Conservation (phyloP, 371 early-diverging fungal genomes). For the Chytridium lagenaria region DNA sequence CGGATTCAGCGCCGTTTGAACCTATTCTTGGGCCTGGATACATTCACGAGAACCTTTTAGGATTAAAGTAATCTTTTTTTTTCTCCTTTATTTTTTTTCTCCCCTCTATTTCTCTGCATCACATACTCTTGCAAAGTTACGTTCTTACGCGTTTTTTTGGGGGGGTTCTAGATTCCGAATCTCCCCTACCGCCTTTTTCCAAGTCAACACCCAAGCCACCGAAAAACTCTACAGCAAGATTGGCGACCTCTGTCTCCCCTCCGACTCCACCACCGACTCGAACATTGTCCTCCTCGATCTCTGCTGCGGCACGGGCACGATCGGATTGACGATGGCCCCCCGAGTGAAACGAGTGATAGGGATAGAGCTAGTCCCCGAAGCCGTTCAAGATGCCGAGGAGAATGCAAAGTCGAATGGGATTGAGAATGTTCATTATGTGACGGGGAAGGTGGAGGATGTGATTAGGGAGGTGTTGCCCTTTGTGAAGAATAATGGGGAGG, state of each 20-base stretch:
- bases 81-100: neutral
- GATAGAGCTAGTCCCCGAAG: conserved; percentile 73
- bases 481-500: neutral
- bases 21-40: conserved; percentile 64
- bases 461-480: conserved; percentile 50
- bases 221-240: conserved; percentile 67
- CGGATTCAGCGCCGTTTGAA: conserved; percentile 56
- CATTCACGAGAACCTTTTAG: conserved; percentile 72
- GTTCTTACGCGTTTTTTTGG: neutral
- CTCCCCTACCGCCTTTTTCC: conserved; percentile 81
- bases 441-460: conserved; percentile 71
- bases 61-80: conserved; percentile 43
- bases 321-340: conserved; percentile 80
- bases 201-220: conserved; percentile 77
- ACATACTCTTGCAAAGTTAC: neutral
- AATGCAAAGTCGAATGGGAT: conserved; percentile 73
- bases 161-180: conserved; percentile 75
- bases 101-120: neutral
- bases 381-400: conserved; percentile 75
- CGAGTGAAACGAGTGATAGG: conserved; percentile 76
- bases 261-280: neutral
- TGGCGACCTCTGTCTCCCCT: conserved; percentile 36
- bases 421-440: conserved; percentile 53
- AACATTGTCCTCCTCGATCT: conserved; percentile 68
- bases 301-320: conserved; percentile 90